Conservation (phyloP, 495 filamentous ascomycete species). For the Articulospora tetracladia region DNA sequence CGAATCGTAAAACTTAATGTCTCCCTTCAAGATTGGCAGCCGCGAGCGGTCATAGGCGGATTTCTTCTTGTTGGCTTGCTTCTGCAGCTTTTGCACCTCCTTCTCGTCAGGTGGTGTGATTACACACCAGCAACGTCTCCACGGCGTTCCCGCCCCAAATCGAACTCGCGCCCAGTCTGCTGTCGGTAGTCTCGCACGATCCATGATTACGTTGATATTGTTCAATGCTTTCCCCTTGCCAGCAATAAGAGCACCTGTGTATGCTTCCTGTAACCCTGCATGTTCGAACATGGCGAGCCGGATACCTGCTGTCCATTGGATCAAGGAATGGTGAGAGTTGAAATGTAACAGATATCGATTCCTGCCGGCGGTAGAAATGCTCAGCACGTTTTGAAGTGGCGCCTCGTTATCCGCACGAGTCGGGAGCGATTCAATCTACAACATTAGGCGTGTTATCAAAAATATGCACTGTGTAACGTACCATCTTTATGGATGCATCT, state of each 20-base stretch:
- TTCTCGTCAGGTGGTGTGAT: conserved; percentile 91
- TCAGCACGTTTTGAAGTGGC: conserved; percentile 87
- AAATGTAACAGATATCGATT: conserved; percentile 97
- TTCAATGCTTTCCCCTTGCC: conserved; percentile 88
- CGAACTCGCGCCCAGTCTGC: conserved; percentile 95
- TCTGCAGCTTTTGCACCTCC: conserved; percentile 76
- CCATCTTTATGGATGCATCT: conserved; percentile 97
- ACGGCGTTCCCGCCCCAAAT: conserved; percentile 94
- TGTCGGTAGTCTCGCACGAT: conserved; percentile 65
- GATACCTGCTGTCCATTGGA: conserved; percentile 95
- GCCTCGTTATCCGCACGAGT: conserved; percentile 71
- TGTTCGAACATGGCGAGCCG: conserved; percentile 95
- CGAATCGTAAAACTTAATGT: conserved; percentile 91
- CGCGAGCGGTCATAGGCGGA: conserved; percentile 73
- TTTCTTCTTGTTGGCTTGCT: conserved; percentile 73
- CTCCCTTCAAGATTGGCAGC: conserved; percentile 66
- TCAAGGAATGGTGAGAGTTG: conserved; percentile 87
- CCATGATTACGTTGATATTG: conserved; percentile 82
- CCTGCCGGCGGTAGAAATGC: conserved; percentile 88
- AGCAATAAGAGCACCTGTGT: conserved; percentile 92
- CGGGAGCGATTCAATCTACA: conserved; percentile 83
- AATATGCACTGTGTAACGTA: conserved; percentile 32
- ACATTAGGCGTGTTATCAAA: conserved; percentile 10
- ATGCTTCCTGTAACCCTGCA: conserved; percentile 88
- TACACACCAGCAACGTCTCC: conserved; percentile 95